Evolutionary conservation across 83 land plant genomes (phyloP), one percentile per base, ranked within the genome.

Genomic region (Thuja plicata): DNA sequence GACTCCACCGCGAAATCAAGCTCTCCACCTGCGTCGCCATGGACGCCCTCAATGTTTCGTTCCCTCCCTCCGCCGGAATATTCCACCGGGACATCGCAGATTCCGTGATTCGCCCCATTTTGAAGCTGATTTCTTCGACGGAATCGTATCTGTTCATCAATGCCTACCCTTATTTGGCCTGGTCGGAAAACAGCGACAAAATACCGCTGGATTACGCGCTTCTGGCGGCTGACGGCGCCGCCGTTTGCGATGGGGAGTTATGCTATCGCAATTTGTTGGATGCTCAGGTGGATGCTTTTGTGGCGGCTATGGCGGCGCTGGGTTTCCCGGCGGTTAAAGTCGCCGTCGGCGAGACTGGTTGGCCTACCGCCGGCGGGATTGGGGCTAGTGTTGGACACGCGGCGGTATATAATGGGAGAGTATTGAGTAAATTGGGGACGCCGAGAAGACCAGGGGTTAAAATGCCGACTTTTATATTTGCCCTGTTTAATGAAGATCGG

Each of bases 401-500:
- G 1, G 96, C 95, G 30, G 12, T 93, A 60, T 91, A 90, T 90
- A 85, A 88, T 78, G 89, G 86, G 6, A 93, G 91, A 7, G 91
- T 55, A 0, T 41, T 62, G 84, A 90, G 19, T 91, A 84, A 30
- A 91, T 83, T 73, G 91, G 95, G 93, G 27, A 94, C 92, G 3
- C 95, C 95, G 13, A 87, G 34, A 82, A 83, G 91, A 85, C 92
- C 97, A 0, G 92, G 91, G 1, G 79, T 41, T 52, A 40, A 34
- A 5, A 55, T 93, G 3, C 92, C 94, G 82, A 89, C 94, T 15
- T 95, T 89, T 66, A 57, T 96, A 0, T 96, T 96, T 62, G 94
- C 97, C 8, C 84, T 96, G 57, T 96, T 94, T 80, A 96, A 96
- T 79, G 97, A 96, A 87, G 71, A 96, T 62, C 93, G 74, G 66